A percentile compares a stretch with the other conserved stretches of the same genome.
These are phyloP conservation scores for Spergularia azorica DNA, from an alignment of 179 eudicot genomes.

Conservation along the genomic window DNA sequence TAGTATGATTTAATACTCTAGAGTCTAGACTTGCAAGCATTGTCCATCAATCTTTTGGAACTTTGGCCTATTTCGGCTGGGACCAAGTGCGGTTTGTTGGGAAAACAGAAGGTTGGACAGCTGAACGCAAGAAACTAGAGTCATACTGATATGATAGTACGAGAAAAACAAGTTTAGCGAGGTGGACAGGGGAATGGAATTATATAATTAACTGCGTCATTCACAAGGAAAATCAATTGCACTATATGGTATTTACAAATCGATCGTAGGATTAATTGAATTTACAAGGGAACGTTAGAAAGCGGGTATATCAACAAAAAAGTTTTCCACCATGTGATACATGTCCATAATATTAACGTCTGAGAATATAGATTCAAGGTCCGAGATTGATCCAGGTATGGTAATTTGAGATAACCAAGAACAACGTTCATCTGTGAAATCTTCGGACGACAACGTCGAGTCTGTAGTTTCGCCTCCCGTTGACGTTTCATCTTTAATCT, in stretches of 20 bases:
- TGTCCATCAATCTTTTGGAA: too few species aligned
- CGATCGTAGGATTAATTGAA: neutral
- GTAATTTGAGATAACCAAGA: slow-evolving; percentile 4
- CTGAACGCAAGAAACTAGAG: too few species aligned
- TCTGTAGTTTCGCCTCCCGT: neutral
- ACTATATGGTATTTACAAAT: neutral
- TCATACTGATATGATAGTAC: too few species aligned
- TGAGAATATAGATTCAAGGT: neutral
- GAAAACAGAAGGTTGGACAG: too few species aligned
- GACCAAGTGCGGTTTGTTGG: too few species aligned
- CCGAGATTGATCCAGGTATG: slow-evolving; percentile 13
- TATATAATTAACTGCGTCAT: too few species aligned
- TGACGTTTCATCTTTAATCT: neutral
- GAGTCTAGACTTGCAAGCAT: too few species aligned
- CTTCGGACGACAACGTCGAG: neutral
- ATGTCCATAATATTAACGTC: neutral
- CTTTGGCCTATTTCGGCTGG: too few species aligned
- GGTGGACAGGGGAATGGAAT: too few species aligned
- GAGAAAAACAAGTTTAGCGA: too few species aligned
- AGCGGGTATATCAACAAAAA: neutral
- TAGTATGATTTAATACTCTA: too few species aligned
- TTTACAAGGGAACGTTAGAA: neutral
- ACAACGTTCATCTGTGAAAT: neutral
- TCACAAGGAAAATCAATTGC: too few species aligned
- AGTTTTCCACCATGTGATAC: neutral